phyloP scores from a whole-genome alignment of 148 eudicot species.

The Euryodendron excelsum region DNA sequence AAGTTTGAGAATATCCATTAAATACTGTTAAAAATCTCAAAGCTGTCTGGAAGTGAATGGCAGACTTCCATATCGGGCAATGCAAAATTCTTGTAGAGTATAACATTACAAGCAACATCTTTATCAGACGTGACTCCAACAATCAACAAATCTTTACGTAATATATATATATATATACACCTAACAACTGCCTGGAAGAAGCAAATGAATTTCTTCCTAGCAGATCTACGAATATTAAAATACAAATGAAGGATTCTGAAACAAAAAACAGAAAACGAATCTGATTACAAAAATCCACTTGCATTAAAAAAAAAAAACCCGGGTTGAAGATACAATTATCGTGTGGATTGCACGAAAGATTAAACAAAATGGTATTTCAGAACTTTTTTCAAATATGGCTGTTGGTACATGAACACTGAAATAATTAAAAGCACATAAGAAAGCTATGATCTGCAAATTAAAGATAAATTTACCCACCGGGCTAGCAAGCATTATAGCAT shows the following conservation, averaged over 20 bases:
- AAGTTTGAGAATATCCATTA: background rate
- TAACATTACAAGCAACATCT: background rate
- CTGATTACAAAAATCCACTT: background rate
- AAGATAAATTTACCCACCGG: no score
- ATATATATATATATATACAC: background rate
- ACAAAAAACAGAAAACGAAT: background rate
- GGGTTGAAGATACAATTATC: background rate
- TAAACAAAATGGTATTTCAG: no score
- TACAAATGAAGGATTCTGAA: background rate
- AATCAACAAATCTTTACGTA: background rate
- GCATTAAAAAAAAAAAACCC: background rate
- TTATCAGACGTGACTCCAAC: conserved; percentile 12
- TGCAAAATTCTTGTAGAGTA: background rate
- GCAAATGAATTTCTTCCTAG: background rate
- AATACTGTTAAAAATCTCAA: background rate
- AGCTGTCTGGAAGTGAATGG: background rate
- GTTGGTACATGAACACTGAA: no score
- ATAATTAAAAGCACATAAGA: no score
- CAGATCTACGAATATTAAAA: background rate
- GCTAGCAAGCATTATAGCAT: no score
- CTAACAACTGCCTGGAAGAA: background rate
- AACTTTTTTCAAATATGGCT: no score
- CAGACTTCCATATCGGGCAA: background rate
- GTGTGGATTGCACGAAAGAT: background rate
- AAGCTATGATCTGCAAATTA: no score